These are phyloP conservation scores for Aspergillus olivimuriae DNA, from an alignment of 495 filamentous ascomycete genomes.

Conservation along the genomic window DNA sequence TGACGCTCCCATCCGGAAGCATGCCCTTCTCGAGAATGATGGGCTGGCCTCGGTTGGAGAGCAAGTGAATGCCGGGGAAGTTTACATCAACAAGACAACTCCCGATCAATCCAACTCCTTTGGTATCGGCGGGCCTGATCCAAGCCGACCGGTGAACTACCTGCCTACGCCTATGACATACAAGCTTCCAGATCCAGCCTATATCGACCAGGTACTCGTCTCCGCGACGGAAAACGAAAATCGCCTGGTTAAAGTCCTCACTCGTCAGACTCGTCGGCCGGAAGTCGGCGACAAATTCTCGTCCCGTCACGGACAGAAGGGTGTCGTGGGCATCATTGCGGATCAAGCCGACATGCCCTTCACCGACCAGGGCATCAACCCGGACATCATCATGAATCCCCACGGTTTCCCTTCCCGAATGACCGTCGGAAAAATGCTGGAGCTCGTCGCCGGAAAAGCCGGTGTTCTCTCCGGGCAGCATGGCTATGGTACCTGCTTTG, in stretches of 20 bases:
- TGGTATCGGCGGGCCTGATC: constrained; percentile 55
- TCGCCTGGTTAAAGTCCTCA: constrained; percentile 82
- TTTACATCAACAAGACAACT: constrained; percentile 79
- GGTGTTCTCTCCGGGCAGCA: constrained; percentile 74
- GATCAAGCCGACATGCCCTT: constrained; percentile 97
- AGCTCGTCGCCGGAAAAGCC: constrained; percentile 91
- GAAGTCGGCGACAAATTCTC: constrained; percentile 98
- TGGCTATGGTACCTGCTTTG: constrained; percentile 92
- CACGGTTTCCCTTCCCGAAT: constrained; percentile 99
- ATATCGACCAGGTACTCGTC: constrained; percentile 92
- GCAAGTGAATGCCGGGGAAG: constrained; percentile 63
- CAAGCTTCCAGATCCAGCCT: constrained; percentile 73
- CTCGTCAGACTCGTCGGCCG: constrained; percentile 84
- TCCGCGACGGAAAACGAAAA: constrained; percentile 77
- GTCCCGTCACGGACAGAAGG: constrained; percentile 95
- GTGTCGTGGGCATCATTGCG: constrained; percentile 93
- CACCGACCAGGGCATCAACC: constrained; percentile 78
- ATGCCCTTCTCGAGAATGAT: constrained; percentile 67
- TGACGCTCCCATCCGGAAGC: constrained; percentile 61
- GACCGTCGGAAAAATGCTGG: constrained; percentile 98
- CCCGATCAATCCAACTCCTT: constrained; percentile 65
- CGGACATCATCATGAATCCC: constrained; percentile 99
- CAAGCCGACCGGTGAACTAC: constrained; percentile 50
- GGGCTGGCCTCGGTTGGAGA: constrained; percentile 81
- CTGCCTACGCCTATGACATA: constrained; percentile 70